Evolutionary conservation across 345 rosid genomes (phyloP), one percentile per base, ranked within the genome.

Genomic region (Crucihimalaya himalaica): DNA sequence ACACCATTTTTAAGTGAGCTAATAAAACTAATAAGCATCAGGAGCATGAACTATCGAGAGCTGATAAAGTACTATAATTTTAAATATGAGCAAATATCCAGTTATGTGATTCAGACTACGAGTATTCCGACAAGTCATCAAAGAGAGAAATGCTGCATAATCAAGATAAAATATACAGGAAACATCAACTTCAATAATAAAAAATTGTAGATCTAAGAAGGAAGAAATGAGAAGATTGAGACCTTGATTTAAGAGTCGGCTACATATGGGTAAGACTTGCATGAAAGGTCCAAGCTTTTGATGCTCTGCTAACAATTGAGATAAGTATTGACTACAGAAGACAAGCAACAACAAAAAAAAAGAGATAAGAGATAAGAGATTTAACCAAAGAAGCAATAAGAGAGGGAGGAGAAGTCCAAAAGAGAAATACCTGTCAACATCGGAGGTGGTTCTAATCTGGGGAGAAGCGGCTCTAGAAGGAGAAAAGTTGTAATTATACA

Each of bases 401-500:
- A 74, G 60, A 48, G 43, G 11, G 39, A 32, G 47, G 70, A 65
- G 52, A 55, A 46, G 46, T 55, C 7, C 7, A 29, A 31, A 64
- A 64, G 40, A 62, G 35, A 64, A 57, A 52, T 60, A 90, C 98
- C 97, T 87, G 81, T 89, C 97, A 69, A 86, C 86, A 86, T 92
- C 97, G 61, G 97, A 87, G 56, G 83, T 66, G 88, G 81, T 85
- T 83, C 97, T 87, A 87, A 92, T 92, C 87, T 87, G 99, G 3
- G 99, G 99, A 80, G 97, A 92, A 73, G 96, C 96, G 77, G 97
- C 96, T 80, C 97, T 81, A 65, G 93, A 96, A 68, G 97, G 99
- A 56, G 99, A 95, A 84, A 84, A 95, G 84, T 84, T 90, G 76
- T 90, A 83, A 85, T 96, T 90, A 81, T 92, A 96, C 83, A 96